A percentile compares a stretch with the other conserved stretches of the same genome.
Evolutionary conservation across 2,329 filamentous ascomycete genomes (phyloP).

Genomic region (Trichoderma sp.): DNA sequence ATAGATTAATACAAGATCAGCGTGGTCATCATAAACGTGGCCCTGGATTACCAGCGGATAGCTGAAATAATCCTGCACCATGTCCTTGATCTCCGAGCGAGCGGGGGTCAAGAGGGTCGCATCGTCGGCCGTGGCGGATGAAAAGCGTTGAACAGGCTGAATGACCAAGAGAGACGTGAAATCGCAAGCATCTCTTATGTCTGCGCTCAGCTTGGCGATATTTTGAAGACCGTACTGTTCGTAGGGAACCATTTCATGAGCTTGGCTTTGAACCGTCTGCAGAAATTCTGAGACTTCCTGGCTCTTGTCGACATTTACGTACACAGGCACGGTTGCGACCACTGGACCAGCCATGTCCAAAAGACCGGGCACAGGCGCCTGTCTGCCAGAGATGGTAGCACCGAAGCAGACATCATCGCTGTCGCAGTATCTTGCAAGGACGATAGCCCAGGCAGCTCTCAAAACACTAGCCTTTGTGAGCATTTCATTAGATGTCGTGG

Average conservation of each 20-base stretch:
- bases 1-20: slow-evolving; percentile 24
- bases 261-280: slow-evolving; percentile 19
- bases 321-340: slow-evolving; percentile 39
- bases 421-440: slow-evolving; percentile 33
- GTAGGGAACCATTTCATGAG: slow-evolving; percentile 24
- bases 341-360: slow-evolving; percentile 38
- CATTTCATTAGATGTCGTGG: background rate
- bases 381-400: slow-evolving; percentile 37
- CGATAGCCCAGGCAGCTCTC: slow-evolving; percentile 36
- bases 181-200: slow-evolving; percentile 32
- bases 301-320: slow-evolving; percentile 28
- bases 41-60: slow-evolving; percentile 25
- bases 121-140: background rate
- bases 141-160: slow-evolving; percentile 29
- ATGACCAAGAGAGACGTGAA: slow-evolving; percentile 39
- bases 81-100: background rate
- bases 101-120: background rate
- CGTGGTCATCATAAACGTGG: slow-evolving; percentile 13
- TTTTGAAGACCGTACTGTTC: slow-evolving; percentile 34
- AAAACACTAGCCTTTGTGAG: slow-evolving; percentile 33
- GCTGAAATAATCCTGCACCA: slow-evolving; percentile 23
- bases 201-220: slow-evolving; percentile 30
- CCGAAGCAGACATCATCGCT: slow-evolving; percentile 37
- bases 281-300: slow-evolving; percentile 31
- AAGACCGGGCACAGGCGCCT: slow-evolving; percentile 36